Conservation (phyloP, 495 filamentous ascomycete species). For the Podospora australis region DNA sequence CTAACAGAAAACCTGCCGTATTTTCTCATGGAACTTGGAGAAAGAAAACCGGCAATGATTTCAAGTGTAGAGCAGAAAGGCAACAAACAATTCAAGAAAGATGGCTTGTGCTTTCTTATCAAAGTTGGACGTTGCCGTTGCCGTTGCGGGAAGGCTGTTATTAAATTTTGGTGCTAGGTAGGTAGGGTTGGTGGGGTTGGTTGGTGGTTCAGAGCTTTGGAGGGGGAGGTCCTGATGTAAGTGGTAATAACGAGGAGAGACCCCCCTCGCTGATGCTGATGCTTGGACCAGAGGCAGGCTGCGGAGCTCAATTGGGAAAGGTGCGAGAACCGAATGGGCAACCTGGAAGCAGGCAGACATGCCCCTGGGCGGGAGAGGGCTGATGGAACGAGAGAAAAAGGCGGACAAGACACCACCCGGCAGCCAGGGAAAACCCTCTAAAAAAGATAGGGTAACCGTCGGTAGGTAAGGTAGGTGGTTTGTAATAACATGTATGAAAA, state of each 20-base stretch:
- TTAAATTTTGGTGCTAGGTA: neutral
- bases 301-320: neutral
- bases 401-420: neutral
- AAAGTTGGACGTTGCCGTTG: too few species aligned
- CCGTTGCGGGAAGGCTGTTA: neutral
- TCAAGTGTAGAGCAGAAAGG: too few species aligned
- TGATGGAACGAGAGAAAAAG: neutral
- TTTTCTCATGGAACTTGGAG: too few species aligned
- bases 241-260: neutral
- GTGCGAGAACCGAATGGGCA: neutral
- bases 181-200: neutral
- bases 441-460: neutral
- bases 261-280: neutral
- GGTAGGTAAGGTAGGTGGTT: neutral
- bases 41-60: too few species aligned
- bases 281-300: neutral
- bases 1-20: too few species aligned
- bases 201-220: neutral
- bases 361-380: neutral
- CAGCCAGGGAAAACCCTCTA: neutral
- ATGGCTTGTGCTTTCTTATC: too few species aligned
- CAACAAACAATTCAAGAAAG: too few species aligned
- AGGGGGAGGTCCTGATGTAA: neutral
- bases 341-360: neutral
- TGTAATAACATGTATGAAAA: neutral